Evolutionary conservation across 352 stramenopile species (phyloP).

Genomic region (Peronospora farinosa): DNA sequence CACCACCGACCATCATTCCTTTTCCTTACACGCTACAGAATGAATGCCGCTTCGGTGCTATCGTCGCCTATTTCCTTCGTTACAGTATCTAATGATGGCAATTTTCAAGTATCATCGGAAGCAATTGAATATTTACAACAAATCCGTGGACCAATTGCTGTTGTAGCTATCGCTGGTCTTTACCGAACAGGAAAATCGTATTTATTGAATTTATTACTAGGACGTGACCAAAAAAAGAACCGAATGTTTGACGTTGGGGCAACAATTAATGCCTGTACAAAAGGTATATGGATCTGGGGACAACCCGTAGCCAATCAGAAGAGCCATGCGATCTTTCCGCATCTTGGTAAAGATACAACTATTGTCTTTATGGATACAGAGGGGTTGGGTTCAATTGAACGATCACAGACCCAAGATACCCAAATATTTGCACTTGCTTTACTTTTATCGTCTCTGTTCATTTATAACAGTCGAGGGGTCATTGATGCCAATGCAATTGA

Average conservation of each 20-base stretch:
- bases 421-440: constrained; percentile 86
- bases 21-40: no score
- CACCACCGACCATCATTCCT: no score
- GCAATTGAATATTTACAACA: constrained; percentile 54
- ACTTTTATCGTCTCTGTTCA: constrained; percentile 79
- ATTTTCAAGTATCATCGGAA: constrained; percentile 53
- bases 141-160: constrained; percentile 51
- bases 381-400: constrained; percentile 74
- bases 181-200: constrained; percentile 91
- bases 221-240: not conserved
- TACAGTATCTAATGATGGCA: constrained; percentile 59
- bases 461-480: constrained; percentile 89
- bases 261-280: constrained; percentile 87
- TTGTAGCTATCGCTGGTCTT: constrained; percentile 80
- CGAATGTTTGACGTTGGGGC: constrained; percentile 78
- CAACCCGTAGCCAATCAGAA: constrained; percentile 45
- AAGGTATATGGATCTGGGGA: constrained; percentile 90
- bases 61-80: constrained; percentile 58
- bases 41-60: not conserved
- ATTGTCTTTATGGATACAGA: constrained; percentile 88
- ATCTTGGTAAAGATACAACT: constrained; percentile 60
- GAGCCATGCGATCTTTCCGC: constrained; percentile 29
- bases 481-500: constrained; percentile 88
- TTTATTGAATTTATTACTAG: constrained; percentile 78
- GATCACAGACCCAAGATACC: constrained; percentile 86